phyloP scores from a whole-genome alignment of 2,329 filamentous ascomycete genomes.

The Nakataea oryzae region DNA sequence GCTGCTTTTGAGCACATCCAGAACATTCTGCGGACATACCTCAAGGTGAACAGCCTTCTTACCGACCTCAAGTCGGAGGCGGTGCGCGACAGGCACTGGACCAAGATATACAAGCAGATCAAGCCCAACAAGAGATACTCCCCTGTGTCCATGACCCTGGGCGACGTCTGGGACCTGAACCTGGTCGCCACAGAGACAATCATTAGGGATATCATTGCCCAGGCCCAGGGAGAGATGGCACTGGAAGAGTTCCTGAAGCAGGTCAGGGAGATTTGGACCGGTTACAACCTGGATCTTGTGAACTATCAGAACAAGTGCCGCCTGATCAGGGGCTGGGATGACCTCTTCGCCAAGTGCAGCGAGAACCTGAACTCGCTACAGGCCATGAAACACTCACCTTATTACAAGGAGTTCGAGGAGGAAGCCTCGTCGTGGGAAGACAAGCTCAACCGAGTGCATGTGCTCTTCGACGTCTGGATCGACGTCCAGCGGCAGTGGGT shows the following conservation, averaged over 20 bases:
- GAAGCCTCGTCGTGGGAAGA: constrained; percentile 96
- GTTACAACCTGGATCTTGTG: constrained; percentile 86
- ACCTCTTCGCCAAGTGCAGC: constrained; percentile 95
- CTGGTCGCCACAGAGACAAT: constrained; percentile 76
- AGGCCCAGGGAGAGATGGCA: constrained; percentile 97
- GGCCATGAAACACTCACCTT: constrained; percentile 97
- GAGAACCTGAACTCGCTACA: constrained; percentile 96
- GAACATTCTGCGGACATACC: constrained; percentile 72
- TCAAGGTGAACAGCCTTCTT: constrained; percentile 85
- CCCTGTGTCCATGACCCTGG: constrained; percentile 87
- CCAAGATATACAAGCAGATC: constrained; percentile 93
- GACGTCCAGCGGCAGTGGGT: constrained; percentile 99
- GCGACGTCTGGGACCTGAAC: constrained; percentile 96
- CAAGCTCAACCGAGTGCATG: constrained; percentile 92
- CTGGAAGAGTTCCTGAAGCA: constrained; percentile 95
- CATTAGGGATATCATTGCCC: constrained; percentile 86
- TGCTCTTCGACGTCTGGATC: constrained; percentile 98
- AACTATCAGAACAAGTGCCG: constrained; percentile 98
- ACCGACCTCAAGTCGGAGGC: constrained; percentile 92
- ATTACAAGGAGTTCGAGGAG: constrained; percentile 99
- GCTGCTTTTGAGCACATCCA: constrained; percentile 99
- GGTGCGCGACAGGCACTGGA: constrained; percentile 92
- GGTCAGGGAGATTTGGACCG: constrained; percentile 94
- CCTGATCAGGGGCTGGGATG: constrained; percentile 94
- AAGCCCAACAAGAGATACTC: constrained; percentile 92